phyloP scores from a whole-genome alignment of 495 filamentous ascomycete species.

The Barbatosphaeria neglecta region DNA sequence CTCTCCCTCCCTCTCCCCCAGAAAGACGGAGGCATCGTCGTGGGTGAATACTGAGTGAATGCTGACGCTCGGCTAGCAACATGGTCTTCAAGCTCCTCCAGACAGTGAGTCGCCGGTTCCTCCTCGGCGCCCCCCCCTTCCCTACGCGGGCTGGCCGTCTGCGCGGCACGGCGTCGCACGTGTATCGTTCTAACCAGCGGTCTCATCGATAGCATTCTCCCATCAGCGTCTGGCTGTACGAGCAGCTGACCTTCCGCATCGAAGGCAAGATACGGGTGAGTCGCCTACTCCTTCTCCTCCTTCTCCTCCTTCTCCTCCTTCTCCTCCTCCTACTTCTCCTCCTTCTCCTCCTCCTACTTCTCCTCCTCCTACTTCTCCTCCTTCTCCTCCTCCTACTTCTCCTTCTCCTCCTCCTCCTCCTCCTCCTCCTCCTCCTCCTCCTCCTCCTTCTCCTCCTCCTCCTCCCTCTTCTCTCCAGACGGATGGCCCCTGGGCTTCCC shows the following conservation, averaged over 20 bases:
- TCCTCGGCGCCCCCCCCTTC: too few species aligned
- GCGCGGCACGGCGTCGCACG: neutral
- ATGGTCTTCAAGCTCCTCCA: conserved; percentile 6
- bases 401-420: too few species aligned
- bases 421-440: too few species aligned
- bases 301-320: too few species aligned
- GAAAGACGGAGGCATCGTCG: neutral
- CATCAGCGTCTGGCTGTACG: conserved; percentile 92
- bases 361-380: too few species aligned
- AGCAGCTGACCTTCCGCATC: conserved; percentile 86
- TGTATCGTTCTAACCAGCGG: neutral
- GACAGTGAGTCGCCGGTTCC: conserved; percentile 4
- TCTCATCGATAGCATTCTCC: conserved; percentile 48
- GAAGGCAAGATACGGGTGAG: conserved; percentile 86
- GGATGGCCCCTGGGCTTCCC: neutral
- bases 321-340: neutral
- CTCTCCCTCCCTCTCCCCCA: neutral
- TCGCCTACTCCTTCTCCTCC: conserved; percentile 2
- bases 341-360: conserved; percentile 4
- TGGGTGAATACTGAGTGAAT: neutral
- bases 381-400: too few species aligned
- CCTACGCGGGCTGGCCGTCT: neutral
- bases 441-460: too few species aligned
- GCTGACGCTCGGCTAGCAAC: conserved; percentile 1
- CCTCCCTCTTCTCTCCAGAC: neutral